Conservation (phyloP, 176 grass and related monocot species). For the Rhynchospora breviuscula region DNA sequence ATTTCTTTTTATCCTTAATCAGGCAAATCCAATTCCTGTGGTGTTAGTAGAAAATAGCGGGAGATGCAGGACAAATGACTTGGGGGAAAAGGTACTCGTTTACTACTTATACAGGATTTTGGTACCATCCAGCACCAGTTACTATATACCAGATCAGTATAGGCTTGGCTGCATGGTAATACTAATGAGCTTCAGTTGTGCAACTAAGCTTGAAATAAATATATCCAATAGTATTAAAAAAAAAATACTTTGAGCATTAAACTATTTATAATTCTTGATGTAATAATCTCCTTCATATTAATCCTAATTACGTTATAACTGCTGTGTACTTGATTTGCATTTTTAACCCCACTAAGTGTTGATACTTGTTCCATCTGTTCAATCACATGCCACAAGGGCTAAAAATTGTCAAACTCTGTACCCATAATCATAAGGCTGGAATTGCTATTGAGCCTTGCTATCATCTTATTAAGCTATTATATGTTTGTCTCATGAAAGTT, state of each 20-base stretch:
- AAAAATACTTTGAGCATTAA: background rate
- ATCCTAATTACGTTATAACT: background rate
- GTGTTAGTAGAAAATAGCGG: slow-evolving; percentile 87
- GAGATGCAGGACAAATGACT: slow-evolving; percentile 87
- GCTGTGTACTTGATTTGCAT: background rate
- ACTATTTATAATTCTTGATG: background rate
- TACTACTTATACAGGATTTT: background rate
- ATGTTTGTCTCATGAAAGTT: background rate
- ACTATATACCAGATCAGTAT: background rate
- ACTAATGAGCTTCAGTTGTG: background rate
- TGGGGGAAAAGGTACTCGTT: slow-evolving; percentile 68
- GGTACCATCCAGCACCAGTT: background rate
- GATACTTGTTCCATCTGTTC: background rate
- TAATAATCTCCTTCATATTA: background rate
- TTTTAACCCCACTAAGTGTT: background rate
- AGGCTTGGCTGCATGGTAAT: background rate
- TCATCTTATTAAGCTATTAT: background rate
- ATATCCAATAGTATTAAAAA: background rate
- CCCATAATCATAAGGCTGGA: background rate
- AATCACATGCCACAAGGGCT: background rate
- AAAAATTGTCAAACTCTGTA: background rate
- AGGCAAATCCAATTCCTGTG: slow-evolving; percentile 65
- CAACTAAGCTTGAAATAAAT: background rate
- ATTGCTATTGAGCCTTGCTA: background rate
- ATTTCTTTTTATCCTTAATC: slow-evolving; percentile 1